Evolutionary conservation across 2,329 filamentous ascomycete genomes (phyloP), one percentile per base, ranked within the genome.

Genomic region (Fusarium citri): DNA sequence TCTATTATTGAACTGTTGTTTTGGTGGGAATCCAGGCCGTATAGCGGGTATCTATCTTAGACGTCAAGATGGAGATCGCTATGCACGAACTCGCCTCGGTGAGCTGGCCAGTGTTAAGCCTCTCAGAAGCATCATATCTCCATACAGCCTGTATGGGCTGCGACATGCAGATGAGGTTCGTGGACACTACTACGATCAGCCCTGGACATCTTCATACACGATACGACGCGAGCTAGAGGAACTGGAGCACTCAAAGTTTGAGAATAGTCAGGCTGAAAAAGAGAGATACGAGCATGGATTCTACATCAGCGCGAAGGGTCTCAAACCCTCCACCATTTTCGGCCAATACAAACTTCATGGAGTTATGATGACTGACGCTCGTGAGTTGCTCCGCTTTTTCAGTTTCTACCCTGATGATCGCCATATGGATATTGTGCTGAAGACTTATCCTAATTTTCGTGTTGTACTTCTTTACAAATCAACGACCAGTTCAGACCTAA

Each of bases 401-500:
- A 37, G 34, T 5, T 37, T 37, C 34, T 37, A 37, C 5, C 16
- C 16, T 0, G 34, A 37, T 6, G 34, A 37, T 11, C 34, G 34
- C 0, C 34, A 37, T 2, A 37, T 37, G 34, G 34, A 37, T n/a
- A n/a, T 37, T 7, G 34, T n/a, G 9, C 1, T 37, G 3, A 37
- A 37, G 16, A 37, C 34, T 4, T 37, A 37, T 2, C 34, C 34
- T 4, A 37, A n/a, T 5, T 37, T n/a, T 37, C 34, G 34, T 1
- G 34, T 37, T n/a, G 34, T 37, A 6, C 34, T 37, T 11, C 34
- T 37, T 0, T 37, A 37, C 34, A 37, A 18, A 37, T 16, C 5
- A 0, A 37, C 34, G 0, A 37, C 16, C 9, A 37, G 34, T 1
- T 37, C 34, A 4, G 34, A 37, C 16, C 1, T 37, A 9, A n/a